These are phyloP conservation scores for Fraxinus angustifolia DNA, from an alignment of 305 asterid species.

Conservation along the genomic window DNA sequence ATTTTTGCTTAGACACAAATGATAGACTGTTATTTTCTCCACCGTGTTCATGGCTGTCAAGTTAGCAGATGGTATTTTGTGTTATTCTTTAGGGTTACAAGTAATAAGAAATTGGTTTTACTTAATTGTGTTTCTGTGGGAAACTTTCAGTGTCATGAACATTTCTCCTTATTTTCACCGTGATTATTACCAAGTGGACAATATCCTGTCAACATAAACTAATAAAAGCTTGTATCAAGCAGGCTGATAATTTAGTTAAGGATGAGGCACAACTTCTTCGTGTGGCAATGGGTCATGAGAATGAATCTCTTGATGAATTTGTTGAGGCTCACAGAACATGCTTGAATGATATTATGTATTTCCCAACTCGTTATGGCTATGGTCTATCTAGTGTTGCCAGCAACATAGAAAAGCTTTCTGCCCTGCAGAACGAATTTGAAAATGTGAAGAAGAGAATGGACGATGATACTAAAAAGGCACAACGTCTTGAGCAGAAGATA, in stretches of 20 bases:
- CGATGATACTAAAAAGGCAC: slow-evolving; percentile 82
- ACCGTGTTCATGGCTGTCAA: not conserved
- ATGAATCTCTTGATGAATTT: slow-evolving; percentile 63
- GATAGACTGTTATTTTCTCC: not conserved
- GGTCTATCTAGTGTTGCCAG: slow-evolving; percentile 91
- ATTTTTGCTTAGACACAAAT: not conserved
- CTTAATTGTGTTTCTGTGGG: not conserved
- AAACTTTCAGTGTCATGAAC: not conserved
- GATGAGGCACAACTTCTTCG: slow-evolving; percentile 54
- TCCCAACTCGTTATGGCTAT: slow-evolving; percentile 71
- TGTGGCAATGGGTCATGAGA: slow-evolving; percentile 83
- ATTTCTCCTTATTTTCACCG: not conserved
- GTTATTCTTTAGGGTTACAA: not conserved
- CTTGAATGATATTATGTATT: slow-evolving; percentile 76
- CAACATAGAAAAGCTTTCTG: slow-evolving; percentile 70
- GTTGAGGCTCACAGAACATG: slow-evolving; percentile 78
- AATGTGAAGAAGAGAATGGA: slow-evolving; percentile 74
- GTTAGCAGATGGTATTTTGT: not conserved
- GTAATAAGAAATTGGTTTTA: not conserved
- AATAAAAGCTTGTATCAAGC: slow-evolving; percentile 21
- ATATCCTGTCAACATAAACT: not conserved
- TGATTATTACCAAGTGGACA: not conserved
- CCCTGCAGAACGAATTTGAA: slow-evolving; percentile 78
- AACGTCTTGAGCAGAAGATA: slow-evolving; percentile 69
- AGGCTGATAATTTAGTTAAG: slow-evolving; percentile 73